phyloP scores from a whole-genome alignment of 2,329 filamentous ascomycete species.

The Coniochaeta hoffmannii region DNA sequence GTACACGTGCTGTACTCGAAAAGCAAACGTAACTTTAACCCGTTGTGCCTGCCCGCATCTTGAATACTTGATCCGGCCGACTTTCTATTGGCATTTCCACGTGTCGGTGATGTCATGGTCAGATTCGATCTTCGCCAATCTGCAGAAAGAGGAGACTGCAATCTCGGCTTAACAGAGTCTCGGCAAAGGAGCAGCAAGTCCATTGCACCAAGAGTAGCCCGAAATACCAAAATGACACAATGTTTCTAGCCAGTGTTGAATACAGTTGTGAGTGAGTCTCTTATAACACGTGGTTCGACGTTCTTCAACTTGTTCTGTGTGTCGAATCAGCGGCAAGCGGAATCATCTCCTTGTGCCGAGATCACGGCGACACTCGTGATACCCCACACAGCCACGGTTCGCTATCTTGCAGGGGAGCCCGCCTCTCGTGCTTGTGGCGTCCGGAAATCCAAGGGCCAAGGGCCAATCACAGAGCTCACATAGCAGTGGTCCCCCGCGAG shows the following conservation, averaged over 20 bases:
- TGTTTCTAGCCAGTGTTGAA: too few relatives aligned
- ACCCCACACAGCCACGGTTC: not conserved
- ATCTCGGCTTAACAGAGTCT: too few relatives aligned
- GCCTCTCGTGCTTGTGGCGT: not conserved
- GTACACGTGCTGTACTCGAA: not conserved
- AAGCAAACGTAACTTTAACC: not conserved
- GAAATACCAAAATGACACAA: too few relatives aligned
- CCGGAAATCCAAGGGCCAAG: not conserved
- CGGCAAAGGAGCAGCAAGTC: too few relatives aligned
- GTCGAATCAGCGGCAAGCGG: not conserved
- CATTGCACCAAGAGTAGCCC: too few relatives aligned
- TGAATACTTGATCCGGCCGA: too few relatives aligned
- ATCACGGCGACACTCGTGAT: not conserved
- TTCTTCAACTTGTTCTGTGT: too few relatives aligned
- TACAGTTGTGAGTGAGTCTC: too few relatives aligned
- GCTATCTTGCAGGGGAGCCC: not conserved
- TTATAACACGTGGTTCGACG: too few relatives aligned
- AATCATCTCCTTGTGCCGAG: not conserved
- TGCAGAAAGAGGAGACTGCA: not conserved
- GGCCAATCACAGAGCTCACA: not conserved
- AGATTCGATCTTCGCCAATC: not conserved
- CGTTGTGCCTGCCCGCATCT: too few relatives aligned
- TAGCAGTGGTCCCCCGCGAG: not conserved
- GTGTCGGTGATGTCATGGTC: not conserved
- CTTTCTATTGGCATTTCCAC: not conserved